These are phyloP conservation scores for Pythium pyrilobum DNA, from an alignment of 352 stramenopile species.

Conservation along the genomic window DNA sequence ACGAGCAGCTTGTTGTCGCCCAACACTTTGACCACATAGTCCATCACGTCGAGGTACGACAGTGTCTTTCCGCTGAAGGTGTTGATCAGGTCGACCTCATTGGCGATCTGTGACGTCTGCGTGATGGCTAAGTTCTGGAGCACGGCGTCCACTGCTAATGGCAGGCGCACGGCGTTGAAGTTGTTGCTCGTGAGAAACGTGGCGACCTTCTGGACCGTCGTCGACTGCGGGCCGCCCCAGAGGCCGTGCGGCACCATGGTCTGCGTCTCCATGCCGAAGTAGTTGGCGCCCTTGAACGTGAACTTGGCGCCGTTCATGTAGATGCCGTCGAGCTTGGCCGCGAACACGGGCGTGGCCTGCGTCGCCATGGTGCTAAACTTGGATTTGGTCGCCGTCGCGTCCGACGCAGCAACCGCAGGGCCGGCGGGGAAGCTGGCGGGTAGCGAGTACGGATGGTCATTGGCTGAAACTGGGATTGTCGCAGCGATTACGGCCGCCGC, in stretches of 20 bases:
- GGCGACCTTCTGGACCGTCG: conserved; percentile 32
- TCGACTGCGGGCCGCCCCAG: conserved; percentile 50
- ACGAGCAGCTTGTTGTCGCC: conserved; percentile 30
- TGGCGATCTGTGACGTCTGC: conserved; percentile 39
- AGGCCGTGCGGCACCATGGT: conserved; percentile 54
- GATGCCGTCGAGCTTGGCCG: conserved; percentile 26
- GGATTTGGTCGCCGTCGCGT: too few relatives aligned
- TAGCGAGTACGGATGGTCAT: neutral
- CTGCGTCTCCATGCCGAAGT: conserved; percentile 60
- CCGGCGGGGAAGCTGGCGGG: neutral
- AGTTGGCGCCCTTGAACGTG: conserved; percentile 50
- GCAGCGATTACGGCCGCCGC: too few relatives aligned
- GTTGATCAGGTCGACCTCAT: conserved; percentile 17
- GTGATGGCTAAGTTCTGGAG: conserved; percentile 26
- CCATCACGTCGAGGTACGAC: conserved; percentile 47
- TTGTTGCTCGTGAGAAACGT: conserved; percentile 19
- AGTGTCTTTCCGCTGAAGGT: conserved; percentile 27
- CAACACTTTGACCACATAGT: conserved; percentile 35
- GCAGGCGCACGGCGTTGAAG: conserved; percentile 54
- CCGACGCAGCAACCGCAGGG: too few relatives aligned
- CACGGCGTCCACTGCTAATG: conserved; percentile 41
- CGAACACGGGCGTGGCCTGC: conserved; percentile 16
- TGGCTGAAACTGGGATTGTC: too few relatives aligned
- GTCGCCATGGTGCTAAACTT: too few relatives aligned
- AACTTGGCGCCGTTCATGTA: conserved; percentile 32